Percentiles rank a stretch among this genome's conserved stretches.
These are phyloP conservation scores for Fusarium sp. DNA, from an alignment of 2,329 filamentous ascomycete species.

Conservation along the genomic window DNA sequence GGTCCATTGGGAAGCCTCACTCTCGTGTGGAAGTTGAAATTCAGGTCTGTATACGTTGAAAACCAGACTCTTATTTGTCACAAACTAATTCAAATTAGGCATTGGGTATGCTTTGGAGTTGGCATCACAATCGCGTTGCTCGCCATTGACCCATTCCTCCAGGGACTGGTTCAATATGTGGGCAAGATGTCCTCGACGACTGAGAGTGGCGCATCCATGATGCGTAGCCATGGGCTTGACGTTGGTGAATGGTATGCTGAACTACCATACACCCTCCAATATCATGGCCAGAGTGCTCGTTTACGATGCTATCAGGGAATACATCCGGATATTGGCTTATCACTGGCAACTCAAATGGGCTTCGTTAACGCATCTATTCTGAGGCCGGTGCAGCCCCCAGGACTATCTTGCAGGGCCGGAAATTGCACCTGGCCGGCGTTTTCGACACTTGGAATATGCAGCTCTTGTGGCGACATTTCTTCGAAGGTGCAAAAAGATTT, in stretches of 20 bases:
- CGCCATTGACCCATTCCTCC: slow-evolving; percentile 2
- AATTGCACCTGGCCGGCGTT: slow-evolving; percentile 9
- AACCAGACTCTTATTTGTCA: no score
- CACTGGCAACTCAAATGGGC: background rate
- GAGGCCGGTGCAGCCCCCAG: background rate
- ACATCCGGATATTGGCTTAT: background rate
- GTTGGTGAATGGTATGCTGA: background rate
- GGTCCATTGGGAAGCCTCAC: background rate
- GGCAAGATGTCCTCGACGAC: background rate
- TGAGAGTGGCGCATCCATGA: background rate
- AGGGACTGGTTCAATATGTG: slow-evolving; percentile 1
- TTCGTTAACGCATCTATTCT: slow-evolving; percentile 1
- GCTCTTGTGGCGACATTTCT: background rate
- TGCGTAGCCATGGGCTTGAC: background rate
- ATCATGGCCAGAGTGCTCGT: background rate
- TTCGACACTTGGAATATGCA: slow-evolving; percentile 3
- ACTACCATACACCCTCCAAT: no score
- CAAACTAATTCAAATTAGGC: background rate
- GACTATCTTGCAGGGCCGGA: background rate
- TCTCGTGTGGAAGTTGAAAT: background rate
- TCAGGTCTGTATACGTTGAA: background rate
- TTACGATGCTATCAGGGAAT: background rate
- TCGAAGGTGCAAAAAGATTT: background rate
- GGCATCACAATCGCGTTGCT: background rate
- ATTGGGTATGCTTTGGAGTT: slow-evolving; percentile 11